Evolutionary conservation across 345 rosid genomes (phyloP).

Genomic region (Corymbia maculata): DNA sequence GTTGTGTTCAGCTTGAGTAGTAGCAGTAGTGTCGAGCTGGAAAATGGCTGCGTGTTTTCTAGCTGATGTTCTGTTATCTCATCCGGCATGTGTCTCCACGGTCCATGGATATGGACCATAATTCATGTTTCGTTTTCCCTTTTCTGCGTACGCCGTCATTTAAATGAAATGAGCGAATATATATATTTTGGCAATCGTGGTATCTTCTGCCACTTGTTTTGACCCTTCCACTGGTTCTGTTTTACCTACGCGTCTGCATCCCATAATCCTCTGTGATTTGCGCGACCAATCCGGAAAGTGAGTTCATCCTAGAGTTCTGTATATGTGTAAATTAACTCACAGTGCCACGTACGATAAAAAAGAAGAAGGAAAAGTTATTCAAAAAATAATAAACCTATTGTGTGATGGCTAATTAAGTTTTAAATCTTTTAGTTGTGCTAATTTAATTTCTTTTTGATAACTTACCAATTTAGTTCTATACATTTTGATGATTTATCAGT

Average conservation of each 20-base stretch:
- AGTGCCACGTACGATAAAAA: too few relatives aligned
- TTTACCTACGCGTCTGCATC: not conserved
- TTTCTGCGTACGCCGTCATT: not conserved
- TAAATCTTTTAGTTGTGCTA: too few relatives aligned
- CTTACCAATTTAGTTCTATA: too few relatives aligned
- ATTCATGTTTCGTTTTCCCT: not conserved
- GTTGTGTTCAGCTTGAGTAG: not conserved
- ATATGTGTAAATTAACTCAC: too few relatives aligned
- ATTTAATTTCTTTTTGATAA: too few relatives aligned
- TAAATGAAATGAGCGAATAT: not conserved
- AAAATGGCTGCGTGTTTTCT: not conserved
- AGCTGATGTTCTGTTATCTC: not conserved
- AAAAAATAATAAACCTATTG: too few relatives aligned
- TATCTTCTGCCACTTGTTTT: not conserved
- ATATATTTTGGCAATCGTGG: not conserved
- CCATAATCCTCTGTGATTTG: not conserved
- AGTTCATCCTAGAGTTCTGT: not conserved
- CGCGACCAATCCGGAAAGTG: not conserved
- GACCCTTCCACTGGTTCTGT: not conserved
- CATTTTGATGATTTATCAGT: not conserved
- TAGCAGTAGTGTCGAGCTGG: not conserved
- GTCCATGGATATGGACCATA: not conserved
- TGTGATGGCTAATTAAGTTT: not conserved
- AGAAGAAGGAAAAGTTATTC: not conserved
- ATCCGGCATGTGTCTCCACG: not conserved